phyloP scores from a whole-genome alignment of 176 grass and related monocot species.

The Rhynchospora tenuis region DNA sequence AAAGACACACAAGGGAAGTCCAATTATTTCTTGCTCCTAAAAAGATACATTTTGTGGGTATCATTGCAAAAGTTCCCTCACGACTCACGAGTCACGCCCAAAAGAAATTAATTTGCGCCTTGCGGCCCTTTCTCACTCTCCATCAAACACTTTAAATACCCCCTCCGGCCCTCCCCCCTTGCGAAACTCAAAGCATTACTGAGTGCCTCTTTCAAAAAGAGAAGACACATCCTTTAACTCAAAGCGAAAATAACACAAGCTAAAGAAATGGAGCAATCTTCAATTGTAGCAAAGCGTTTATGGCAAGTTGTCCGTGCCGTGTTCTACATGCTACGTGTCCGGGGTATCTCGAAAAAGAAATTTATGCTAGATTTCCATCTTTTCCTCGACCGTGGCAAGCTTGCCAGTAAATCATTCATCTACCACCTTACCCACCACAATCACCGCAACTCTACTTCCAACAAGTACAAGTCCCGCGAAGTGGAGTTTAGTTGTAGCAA shows the following conservation, averaged over 20 bases:
- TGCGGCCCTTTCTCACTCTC: background rate
- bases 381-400: conserved; percentile 69
- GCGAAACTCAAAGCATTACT: background rate
- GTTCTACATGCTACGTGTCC: conserved; percentile 67
- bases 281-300: conserved; percentile 43
- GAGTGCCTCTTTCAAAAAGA: background rate
- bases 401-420: conserved; percentile 72
- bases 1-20: background rate
- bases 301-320: conserved; percentile 66
- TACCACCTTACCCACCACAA: conserved; percentile 38
- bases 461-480: conserved; percentile 26
- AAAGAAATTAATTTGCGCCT: background rate
- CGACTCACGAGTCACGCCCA: background rate
- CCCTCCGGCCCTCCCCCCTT: background rate
- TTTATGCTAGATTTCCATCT: conserved; percentile 69
- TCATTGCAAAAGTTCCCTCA: background rate
- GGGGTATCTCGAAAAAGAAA: conserved; percentile 68
- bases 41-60: background rate
- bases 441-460: conserved; percentile 34
- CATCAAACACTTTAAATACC: conserved; percentile 18
- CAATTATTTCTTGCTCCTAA: background rate
- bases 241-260: background rate
- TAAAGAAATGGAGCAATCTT: conserved; percentile 21
- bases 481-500: conserved; percentile 98
- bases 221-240: background rate